A percentile compares a stretch with the other conserved stretches of the same genome.
Evolutionary conservation across 1,284 basidiomycete species (phyloP).

Genomic region (Lentinula novae-zelandiae): DNA sequence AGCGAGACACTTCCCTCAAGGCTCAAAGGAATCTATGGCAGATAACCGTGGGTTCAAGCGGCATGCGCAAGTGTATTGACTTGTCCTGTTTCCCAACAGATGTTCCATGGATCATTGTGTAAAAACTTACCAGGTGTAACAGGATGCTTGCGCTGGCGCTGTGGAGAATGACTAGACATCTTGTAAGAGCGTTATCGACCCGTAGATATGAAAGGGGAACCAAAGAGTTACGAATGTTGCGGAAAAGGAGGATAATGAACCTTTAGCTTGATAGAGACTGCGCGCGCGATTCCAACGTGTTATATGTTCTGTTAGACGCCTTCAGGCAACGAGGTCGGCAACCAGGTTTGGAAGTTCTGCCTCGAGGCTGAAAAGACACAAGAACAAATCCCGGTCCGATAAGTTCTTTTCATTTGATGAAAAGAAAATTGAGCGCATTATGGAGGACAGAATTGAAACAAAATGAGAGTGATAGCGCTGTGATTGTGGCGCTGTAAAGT

Average conservation of each 20-base stretch:
- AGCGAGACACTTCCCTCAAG: not conserved
- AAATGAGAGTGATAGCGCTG: not conserved
- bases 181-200: conserved; percentile 10
- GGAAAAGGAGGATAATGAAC: conserved; percentile 16
- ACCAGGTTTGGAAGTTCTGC: conserved; percentile 38
- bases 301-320: conserved; percentile 29
- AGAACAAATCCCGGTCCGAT: conserved; percentile 14
- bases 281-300: conserved; percentile 47
- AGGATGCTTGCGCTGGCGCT: conserved; percentile 44
- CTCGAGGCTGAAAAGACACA: conserved; percentile 14
- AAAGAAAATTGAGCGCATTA: not conserved
- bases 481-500: not conserved
- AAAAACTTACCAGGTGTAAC: conserved; percentile 33
- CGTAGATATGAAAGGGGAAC: conserved; percentile 13
- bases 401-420: conserved; percentile 1
- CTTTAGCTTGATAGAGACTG: conserved; percentile 23
- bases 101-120: conserved; percentile 10
- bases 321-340: conserved; percentile 44
- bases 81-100: not conserved
- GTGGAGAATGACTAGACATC: conserved; percentile 56
- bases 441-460: not conserved
- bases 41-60: not conserved
- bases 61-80: conserved; percentile 15
- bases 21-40: not conserved
- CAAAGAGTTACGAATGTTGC: conserved; percentile 20